phyloP scores from a whole-genome alignment of 345 rosid genomes.

The Eucalyptus tenuipes region DNA sequence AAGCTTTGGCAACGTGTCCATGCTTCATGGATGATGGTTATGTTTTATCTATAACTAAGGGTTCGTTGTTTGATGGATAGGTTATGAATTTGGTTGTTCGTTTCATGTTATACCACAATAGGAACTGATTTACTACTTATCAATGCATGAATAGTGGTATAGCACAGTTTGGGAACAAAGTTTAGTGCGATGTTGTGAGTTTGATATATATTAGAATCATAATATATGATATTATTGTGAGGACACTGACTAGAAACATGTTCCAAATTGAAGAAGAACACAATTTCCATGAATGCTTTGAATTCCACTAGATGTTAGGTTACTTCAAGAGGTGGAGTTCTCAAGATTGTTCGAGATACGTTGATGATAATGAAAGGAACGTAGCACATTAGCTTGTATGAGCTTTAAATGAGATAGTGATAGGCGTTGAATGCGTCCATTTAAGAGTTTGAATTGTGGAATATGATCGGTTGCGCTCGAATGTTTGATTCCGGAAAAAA shows the following conservation, averaged over 20 bases:
- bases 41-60: neutral
- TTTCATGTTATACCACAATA: neutral
- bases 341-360: neutral
- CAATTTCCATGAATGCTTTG: neutral
- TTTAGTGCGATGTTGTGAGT: neutral
- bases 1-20: fast-evolving
- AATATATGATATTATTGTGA: neutral
- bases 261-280: neutral
- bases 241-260: neutral
- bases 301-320: neutral
- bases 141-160: neutral
- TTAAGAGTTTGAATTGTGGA: neutral
- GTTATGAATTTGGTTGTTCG: neutral
- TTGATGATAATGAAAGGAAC: neutral
- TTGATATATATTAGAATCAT: neutral
- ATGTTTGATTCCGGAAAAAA: neutral
- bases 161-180: neutral
- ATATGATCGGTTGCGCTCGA: neutral
- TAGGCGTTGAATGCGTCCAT: fast-evolving
- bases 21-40: neutral
- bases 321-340: neutral
- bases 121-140: neutral
- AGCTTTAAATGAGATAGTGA: neutral
- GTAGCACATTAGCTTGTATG: neutral
- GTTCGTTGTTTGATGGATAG: neutral